Evolutionary conservation across 768 basidiomycete species (phyloP), one percentile per base, ranked within the genome.

Genomic region (Suillus weaverae): DNA sequence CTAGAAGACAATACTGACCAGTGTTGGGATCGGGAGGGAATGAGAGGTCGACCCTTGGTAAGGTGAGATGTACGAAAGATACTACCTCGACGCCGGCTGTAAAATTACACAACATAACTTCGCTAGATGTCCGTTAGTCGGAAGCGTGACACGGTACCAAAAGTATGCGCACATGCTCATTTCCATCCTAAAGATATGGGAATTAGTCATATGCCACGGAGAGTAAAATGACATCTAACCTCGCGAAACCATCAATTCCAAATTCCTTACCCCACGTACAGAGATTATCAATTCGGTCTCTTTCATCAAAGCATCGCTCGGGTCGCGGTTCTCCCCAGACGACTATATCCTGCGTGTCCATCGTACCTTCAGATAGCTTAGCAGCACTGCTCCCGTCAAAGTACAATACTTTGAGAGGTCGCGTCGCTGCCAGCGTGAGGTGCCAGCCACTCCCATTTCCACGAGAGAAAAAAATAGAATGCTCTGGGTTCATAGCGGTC

Each of bases 101-200:
- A 66, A 85, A 83, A 66, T 84, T 75, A 66, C 83, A 84, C 11
- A 83, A 72, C 78, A 83, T 81, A 13, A 83, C 70, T 69, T 85
- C 84, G 61, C 82, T 84, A 46, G n/a, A 63, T 16, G 2, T 26
- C n/a, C 41, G 4, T 63, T 16, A 64, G 4, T 26, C 14, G 6
- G 20, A 38, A 18, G 11, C 8, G 13, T 7, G 16, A 65, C 13
- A 3, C 22, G 4, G 16, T 18, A 18, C 0, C 3, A 11, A 61
- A 32, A 44, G 33, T 11, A 18, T 26, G 72, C 81, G 68, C 66
- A 83, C 82, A 85, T 83, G 66, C 81, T 76, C 77, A 80, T 79
- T 75, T 83, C 80, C 83, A 83, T 83, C 65, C 80, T 83, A 43
- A 14, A 60, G 3, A 26, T 14, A 11, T 26, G 22, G 14, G 35